A percentile compares a stretch with the other conserved stretches of the same genome.
phyloP scores from a whole-genome alignment of 352 stramenopile species.

The Phytophthora gonapodyides region DNA sequence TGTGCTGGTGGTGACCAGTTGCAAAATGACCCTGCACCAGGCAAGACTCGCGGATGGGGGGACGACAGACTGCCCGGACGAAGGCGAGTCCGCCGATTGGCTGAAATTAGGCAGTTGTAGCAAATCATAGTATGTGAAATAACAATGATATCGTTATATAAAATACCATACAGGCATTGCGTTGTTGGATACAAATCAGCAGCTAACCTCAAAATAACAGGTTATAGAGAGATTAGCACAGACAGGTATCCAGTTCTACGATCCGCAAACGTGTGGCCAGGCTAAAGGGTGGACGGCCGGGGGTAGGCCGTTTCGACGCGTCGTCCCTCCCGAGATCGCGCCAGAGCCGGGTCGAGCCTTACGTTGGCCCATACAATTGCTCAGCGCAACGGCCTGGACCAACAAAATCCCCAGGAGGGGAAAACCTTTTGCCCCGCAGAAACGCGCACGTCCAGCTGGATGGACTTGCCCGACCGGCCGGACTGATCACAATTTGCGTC shows the following conservation, averaged over 20 bases:
- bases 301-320: constrained; percentile 21
- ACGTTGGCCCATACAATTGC: constrained; percentile 5
- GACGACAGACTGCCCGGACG: constrained; percentile 2
- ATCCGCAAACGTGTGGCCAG: constrained; percentile 11
- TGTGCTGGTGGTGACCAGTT: constrained; percentile 40
- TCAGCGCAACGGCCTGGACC: constrained; percentile 14
- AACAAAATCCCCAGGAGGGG: constrained; percentile 32
- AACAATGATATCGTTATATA: neutral
- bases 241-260: neutral
- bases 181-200: too few species aligned
- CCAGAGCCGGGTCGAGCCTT: neutral
- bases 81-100: constrained; percentile 3
- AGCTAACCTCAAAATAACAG: neutral
- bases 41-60: neutral
- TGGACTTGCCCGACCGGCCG: constrained; percentile 6
- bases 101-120: neutral
- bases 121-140: neutral
- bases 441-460: constrained; percentile 23
- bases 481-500: constrained; percentile 31
- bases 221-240: neutral
- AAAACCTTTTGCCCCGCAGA: constrained; percentile 33
- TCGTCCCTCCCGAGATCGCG: constrained; percentile 25
- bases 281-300: constrained; percentile 14
- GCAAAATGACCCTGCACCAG: constrained; percentile 35
- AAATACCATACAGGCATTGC: too few species aligned